Percentiles rank a stretch among this genome's conserved stretches.
Evolutionary conservation across 805 yeast genomes (phyloP).

Genomic region (Candida broadrunensis): DNA sequence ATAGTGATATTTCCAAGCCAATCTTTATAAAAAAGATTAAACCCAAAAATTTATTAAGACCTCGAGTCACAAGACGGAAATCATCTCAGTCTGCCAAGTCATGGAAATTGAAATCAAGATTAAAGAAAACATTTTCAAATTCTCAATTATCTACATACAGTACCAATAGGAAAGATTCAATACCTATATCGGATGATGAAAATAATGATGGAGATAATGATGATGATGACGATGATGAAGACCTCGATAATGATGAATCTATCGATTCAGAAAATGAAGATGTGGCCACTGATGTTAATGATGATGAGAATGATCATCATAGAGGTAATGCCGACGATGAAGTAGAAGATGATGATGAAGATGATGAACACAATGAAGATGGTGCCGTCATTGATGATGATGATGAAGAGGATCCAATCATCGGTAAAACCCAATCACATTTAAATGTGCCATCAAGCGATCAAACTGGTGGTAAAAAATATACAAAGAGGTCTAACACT

Average conservation of each 20-base stretch:
- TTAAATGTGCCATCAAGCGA: conserved; percentile 32
- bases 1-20: conserved; percentile 28
- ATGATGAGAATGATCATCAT: conserved; percentile 5
- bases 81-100: neutral
- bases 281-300: conserved; percentile 1
- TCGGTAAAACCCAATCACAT: conserved; percentile 29
- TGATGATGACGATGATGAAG: conserved; percentile 8
- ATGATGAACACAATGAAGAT: conserved; percentile 14
- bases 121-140: conserved; percentile 23
- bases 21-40: conserved; percentile 28
- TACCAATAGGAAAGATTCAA: too few relatives aligned
- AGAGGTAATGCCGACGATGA: conserved; percentile 9
- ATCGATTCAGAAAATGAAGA: conserved; percentile 20
- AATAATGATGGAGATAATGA: conserved; percentile 5
- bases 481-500: conserved; percentile 46
- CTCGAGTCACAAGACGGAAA: conserved; percentile 10
- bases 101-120: conserved; percentile 12
- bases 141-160: neutral
- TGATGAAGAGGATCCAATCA: conserved; percentile 10
- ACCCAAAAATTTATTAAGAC: conserved; percentile 10
- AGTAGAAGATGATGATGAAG: conserved; percentile 11
- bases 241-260: conserved; percentile 17
- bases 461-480: conserved; percentile 32
- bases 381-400: conserved; percentile 7
- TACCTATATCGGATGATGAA: too few relatives aligned